Base-by-base conservation (phyloP, 495 filamentous ascomycete genomes). In the Friedmanniomyces endolithicus region DNA sequence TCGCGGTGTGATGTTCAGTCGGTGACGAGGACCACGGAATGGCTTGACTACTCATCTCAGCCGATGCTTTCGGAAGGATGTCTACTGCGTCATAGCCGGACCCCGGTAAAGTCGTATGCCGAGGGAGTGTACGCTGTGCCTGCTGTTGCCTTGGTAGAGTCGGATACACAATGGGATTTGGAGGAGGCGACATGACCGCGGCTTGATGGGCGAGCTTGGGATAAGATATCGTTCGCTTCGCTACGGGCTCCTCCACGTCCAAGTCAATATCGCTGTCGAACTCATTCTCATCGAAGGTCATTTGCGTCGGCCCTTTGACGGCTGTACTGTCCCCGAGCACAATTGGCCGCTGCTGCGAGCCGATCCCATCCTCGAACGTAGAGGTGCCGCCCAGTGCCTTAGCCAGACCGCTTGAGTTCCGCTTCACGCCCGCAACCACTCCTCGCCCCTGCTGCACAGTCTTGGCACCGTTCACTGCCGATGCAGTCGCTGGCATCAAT, bases 231-330 rank as follows among this genome's bases (percentile, higher is more conserved):
- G 51, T 56, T 19, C 50, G 55, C 47, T 69, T 71, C 1, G 62
- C 54, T 0, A 63, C 58, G 0, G 68, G 68, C 50, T 71, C 62
- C 48, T 86, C 80, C 16, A 85, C 63, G 44, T 86, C 78, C 9
- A 86, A 67, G 29, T 83, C 78, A 1, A 75, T 69, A 55, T 87
- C 83, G 55, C 84, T 79, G 59, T 82, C 82, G 62, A 87, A 85
- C 56, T 87, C 85, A 50, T 80, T 74, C 48, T 82, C 79, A 50
- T 74, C 72, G 58, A 80, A 76, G 53, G 48, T 37, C 12, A 47
- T 40, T 24, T 50, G 33, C 27, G 40, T 20, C 46, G 20, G 8
- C 8, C 25, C 25, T 19, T 17, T 52, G 22, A 39, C 43, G 12
- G 20, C 48, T 25, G 25, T 49, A 46, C 34, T 44, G 11, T 27